Base-by-base conservation (phyloP, 805 yeast species). In the Teunomyces panamensis region DNA sequence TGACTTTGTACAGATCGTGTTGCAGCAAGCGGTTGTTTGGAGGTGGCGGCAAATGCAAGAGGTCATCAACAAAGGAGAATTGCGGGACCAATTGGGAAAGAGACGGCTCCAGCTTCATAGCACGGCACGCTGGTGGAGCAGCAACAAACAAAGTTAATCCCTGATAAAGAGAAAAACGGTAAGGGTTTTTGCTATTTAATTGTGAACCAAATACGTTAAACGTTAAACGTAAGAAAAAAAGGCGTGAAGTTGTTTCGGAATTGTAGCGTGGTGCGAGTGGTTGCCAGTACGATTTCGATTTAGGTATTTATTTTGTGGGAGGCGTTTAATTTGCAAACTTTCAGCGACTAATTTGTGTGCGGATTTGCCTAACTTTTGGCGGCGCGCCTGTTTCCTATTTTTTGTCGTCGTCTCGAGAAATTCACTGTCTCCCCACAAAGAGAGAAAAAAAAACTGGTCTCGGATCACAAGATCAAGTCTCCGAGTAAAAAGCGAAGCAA, bases 1-100 rank as follows among this genome's bases (percentile, higher is more conserved):
- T 59, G 27, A 68, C 53, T 27, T 63, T 62, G 52, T 59, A 48
- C 16, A 62, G 44, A 14, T 65, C 68, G 45, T 64, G 62, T 8
- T 52, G 56, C 48, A 49, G 58, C 13, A 59, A 34, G 14, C 39
- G 47, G 10, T 33, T n/a, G 9, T 10, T 10, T n/a, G 20, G 30
- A n/a, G n/a, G 17, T 24, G 41, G 16, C 10, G 27, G n/a, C 13
- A 37, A 13, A 11, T 26, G 16, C 9, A 37, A 37, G 5, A 37
- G 14, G 9, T 37, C 41, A n/a, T 37, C 41, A n/a, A 37, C 24
- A 17, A 26, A 37, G 13, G 41, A 26, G 27, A 20, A 37, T 9
- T 29, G 11, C 14, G 41, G 30, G n/a, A 37, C n/a, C 41, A 37
- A 37, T 29, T 20, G 30, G 17, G 41, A 37, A 24, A 37, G 41